Base-by-base conservation (phyloP, 345 rosid species). In the Salix suchowensis region DNA sequence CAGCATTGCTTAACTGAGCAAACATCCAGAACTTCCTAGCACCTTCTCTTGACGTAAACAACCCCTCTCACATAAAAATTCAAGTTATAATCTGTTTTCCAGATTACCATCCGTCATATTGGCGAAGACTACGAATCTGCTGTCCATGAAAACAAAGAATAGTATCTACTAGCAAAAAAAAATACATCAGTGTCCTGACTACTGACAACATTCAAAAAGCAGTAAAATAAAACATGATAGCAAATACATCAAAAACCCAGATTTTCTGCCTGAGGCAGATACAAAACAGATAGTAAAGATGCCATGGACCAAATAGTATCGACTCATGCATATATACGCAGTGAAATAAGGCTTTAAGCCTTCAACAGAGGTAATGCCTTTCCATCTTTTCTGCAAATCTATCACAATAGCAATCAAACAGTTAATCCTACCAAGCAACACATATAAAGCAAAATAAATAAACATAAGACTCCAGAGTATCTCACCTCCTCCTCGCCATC, bases 401-500 rank as follows among this genome's bases (percentile, higher is more conserved):
- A n/a, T 14, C 14, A 36, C 46, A 24, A n/a, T 7, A 42, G 13
- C 24, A 64, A 42, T 4, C 75, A 65, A 50, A 14, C 68, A 48
- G 28, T 37, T 21, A 21, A 61, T 23, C 13, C 70, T 61, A 75
- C 2, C 10, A 65, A 66, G 0, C 23, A 26, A 8, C 77, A 70
- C 23, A n/a, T 39, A 28, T 68, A 76, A 19, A 48, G 23, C 61
- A 66, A 14, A n/a, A 40, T 23, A 42, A 44, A 34, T 32, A 34
- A 40, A 60, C 28, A 73, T 34, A 24, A 61, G 12, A 70, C 14
- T 40, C n/a, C 19, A 68, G 18, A 55, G 60, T 67, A 69, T 77
- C 83, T 86, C 83, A 90, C 94, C 94, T 90, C 94, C 66, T 90
- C 92, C 66, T 90, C 92, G 69, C 78, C 61, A 64, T 75, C 78